Conservation (phyloP, 257 asterid species). For the Nicotiana knightiana region DNA sequence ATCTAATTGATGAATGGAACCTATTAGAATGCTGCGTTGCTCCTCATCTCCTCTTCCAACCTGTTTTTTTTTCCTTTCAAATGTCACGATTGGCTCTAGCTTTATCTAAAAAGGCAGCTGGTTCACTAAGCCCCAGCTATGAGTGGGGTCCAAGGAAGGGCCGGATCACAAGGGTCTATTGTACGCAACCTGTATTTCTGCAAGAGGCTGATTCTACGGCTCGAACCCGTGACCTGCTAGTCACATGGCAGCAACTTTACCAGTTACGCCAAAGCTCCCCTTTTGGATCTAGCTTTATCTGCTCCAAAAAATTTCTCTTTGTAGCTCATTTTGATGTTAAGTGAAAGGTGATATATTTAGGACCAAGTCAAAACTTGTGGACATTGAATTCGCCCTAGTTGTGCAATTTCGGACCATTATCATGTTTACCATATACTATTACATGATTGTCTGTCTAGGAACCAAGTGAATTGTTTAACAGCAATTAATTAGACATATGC, state of each 20-base stretch:
- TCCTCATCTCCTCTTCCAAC: not conserved
- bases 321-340: not conserved
- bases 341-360: not conserved
- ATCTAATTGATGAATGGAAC: not conserved
- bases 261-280: no score
- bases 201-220: no score
- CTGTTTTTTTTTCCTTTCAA: not conserved
- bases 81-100: not conserved
- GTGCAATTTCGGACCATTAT: not conserved
- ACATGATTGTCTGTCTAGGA: not conserved
- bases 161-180: no score
- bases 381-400: not conserved
- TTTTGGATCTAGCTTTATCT: not conserved
- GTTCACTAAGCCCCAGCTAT: no score
- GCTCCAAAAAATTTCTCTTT: not conserved
- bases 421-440: not conserved
- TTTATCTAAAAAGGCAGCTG: not conserved
- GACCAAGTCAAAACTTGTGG: not conserved
- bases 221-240: no score
- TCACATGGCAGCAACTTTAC: no score
- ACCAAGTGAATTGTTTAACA: not conserved
- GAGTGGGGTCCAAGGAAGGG: no score
- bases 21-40: not conserved
- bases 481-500: not conserved
- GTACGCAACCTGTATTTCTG: no score